phyloP scores from a whole-genome alignment of 192 early-diverging fungal genomes.

The Physocladia obscura region DNA sequence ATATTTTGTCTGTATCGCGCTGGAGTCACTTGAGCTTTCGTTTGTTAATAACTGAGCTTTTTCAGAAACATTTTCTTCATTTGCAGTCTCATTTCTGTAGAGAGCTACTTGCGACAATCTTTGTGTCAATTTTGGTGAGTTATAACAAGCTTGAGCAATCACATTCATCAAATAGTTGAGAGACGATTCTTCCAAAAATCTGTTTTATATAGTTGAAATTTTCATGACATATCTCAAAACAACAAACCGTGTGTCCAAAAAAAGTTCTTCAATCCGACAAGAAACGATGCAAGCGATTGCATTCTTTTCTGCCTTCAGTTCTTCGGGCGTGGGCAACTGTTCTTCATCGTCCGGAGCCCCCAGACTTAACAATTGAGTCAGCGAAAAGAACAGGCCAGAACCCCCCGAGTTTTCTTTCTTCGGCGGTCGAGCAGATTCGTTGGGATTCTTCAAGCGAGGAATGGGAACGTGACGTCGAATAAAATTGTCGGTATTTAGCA shows the following conservation, averaged over 20 bases:
- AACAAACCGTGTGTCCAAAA: slow-evolving; percentile 66
- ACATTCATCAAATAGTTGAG: slow-evolving; percentile 60
- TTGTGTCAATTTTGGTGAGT: neutral
- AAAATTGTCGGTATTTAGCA: slow-evolving; percentile 76
- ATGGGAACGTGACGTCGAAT: slow-evolving; percentile 66
- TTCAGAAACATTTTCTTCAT: neutral
- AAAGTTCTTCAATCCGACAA: slow-evolving; percentile 71
- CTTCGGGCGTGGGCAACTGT: slow-evolving; percentile 62
- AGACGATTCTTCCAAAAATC: slow-evolving; percentile 67
- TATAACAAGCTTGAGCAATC: slow-evolving; percentile 47
- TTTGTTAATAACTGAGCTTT: neutral
- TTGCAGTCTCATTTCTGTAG: neutral
- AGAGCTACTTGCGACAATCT: slow-evolving; percentile 2
- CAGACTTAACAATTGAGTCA: slow-evolving; percentile 74
- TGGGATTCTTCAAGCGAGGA: slow-evolving; percentile 38
- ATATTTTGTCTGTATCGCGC: slow-evolving; percentile 11
- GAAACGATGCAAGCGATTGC: slow-evolving; percentile 68
- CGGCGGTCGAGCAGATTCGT: slow-evolving; percentile 26
- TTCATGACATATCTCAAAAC: slow-evolving; percentile 6
- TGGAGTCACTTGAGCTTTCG: neutral
- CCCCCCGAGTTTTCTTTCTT: slow-evolving; percentile 45
- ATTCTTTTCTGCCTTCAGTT: slow-evolving; percentile 64
- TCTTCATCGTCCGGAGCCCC: slow-evolving; percentile 59
- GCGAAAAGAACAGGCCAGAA: slow-evolving; percentile 71
- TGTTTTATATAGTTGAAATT: neutral